These are phyloP conservation scores for Holtermanniella nyarrowii DNA, from an alignment of 768 basidiomycete species.

Conservation along the genomic window DNA sequence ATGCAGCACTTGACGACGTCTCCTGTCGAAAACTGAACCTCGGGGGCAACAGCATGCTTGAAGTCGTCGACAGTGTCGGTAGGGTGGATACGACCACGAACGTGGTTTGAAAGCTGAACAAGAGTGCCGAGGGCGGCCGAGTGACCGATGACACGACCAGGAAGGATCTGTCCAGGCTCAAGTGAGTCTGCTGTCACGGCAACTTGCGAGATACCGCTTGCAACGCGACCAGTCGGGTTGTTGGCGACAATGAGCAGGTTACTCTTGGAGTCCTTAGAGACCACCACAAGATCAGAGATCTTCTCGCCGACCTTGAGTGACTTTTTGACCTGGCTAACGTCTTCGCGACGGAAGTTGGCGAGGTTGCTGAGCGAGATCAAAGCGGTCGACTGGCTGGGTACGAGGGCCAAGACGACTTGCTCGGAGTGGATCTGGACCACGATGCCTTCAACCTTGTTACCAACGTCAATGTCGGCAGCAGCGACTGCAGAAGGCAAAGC, in stretches of 20 bases:
- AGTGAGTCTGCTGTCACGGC: slow-evolving; percentile 57
- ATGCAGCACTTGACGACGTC: slow-evolving; percentile 60
- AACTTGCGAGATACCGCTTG: slow-evolving; percentile 11
- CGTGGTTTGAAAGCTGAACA: slow-evolving; percentile 60
- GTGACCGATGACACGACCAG: slow-evolving; percentile 70
- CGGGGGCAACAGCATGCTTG: slow-evolving; percentile 44
- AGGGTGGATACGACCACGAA: slow-evolving; percentile 68
- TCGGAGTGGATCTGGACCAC: slow-evolving; percentile 76
- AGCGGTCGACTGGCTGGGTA: slow-evolving; percentile 60
- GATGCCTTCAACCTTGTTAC: slow-evolving; percentile 29
- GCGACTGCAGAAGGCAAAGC: slow-evolving; percentile 47
- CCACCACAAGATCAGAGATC: slow-evolving; percentile 71
- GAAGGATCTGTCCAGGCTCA: slow-evolving; percentile 60
- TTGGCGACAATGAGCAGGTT: slow-evolving; percentile 58
- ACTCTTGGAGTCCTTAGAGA: slow-evolving; percentile 75
- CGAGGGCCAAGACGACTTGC: slow-evolving; percentile 63
- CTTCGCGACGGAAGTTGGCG: slow-evolving; percentile 63
- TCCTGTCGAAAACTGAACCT: slow-evolving; percentile 41
- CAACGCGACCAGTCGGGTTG: slow-evolving; percentile 8
- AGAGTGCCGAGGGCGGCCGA: slow-evolving; percentile 56
- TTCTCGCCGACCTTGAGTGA: slow-evolving; percentile 58
- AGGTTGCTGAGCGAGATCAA: slow-evolving; percentile 79
- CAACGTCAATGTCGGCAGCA: slow-evolving; percentile 31
- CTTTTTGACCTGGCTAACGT: slow-evolving; percentile 56
- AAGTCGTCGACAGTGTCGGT: slow-evolving; percentile 77